phyloP scores from a whole-genome alignment of 2,329 filamentous ascomycete genomes.

The Emmonsia crescens region DNA sequence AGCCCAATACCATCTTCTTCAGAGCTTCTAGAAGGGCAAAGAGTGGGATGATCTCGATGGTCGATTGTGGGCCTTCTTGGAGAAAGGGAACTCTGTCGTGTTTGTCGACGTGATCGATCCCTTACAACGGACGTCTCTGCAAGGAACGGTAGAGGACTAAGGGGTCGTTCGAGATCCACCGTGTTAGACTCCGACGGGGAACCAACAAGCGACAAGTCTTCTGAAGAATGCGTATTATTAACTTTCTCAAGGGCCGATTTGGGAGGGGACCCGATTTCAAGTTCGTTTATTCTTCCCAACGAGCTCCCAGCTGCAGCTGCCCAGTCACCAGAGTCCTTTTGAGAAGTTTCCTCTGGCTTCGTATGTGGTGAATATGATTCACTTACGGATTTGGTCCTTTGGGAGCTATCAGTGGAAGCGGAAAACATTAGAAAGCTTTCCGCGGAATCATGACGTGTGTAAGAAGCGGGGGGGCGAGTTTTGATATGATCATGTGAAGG shows the following conservation, averaged over 20 bases:
- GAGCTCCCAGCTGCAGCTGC: conserved; percentile 13
- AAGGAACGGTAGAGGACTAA: conserved; percentile 26
- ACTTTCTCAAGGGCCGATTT: conserved; percentile 7
- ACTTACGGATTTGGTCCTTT: conserved; percentile 41
- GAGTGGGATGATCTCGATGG: conserved; percentile 1
- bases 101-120: neutral
- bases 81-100: neutral
- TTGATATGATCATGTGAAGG: conserved; percentile 20
- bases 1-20: neutral
- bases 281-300: conserved; percentile 12
- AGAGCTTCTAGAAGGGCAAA: neutral
- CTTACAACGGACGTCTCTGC: conserved; percentile 20
- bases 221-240: conserved; percentile 16
- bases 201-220: conserved; percentile 19
- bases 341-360: conserved; percentile 16
- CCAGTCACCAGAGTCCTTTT: conserved; percentile 17
- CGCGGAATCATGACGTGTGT: conserved; percentile 45
- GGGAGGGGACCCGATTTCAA: conserved; percentile 11
- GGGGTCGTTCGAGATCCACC: conserved; percentile 36
- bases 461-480: conserved; percentile 23
- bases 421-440: conserved; percentile 56
- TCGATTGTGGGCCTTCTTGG: neutral
- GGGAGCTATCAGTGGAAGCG: conserved; percentile 48
- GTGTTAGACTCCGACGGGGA: conserved; percentile 15
- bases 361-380: conserved; percentile 37